These are phyloP conservation scores for Acrodontium crateriforme DNA, from an alignment of 2,329 filamentous ascomycete genomes.

Conservation along the genomic window DNA sequence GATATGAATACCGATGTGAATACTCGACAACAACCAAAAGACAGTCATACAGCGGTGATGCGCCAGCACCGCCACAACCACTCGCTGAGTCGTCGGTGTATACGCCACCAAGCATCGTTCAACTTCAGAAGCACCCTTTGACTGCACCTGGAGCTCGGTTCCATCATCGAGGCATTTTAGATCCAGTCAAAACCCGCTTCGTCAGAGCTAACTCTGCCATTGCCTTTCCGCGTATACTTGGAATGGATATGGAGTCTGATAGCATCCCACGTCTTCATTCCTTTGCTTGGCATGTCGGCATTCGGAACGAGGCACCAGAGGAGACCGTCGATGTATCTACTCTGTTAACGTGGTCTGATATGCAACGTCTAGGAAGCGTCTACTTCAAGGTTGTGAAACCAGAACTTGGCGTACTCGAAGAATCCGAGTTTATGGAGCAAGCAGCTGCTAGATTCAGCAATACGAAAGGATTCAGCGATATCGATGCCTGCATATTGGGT, in stretches of 20 bases:
- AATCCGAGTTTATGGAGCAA: constrained; percentile 19
- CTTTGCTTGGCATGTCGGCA: constrained; percentile 40
- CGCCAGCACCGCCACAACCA: constrained; percentile 13
- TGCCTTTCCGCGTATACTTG: constrained; percentile 41
- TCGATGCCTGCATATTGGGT: constrained; percentile 39
- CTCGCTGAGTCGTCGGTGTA: constrained; percentile 9
- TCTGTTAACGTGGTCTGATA: constrained; percentile 17
- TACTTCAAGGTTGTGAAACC: constrained; percentile 42
- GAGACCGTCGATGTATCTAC: constrained; percentile 13
- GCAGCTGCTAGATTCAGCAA: constrained; percentile 15
- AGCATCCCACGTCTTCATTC: constrained; percentile 40
- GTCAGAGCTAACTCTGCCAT: constrained; percentile 30
- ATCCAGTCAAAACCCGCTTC: constrained; percentile 22
- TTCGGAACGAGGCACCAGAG: constrained; percentile 16
- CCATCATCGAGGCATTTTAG: constrained; percentile 22
- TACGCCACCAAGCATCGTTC: constrained; percentile 17
- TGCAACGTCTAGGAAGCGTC: constrained; percentile 20
- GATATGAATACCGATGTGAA: constrained; percentile 23
- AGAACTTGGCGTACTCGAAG: constrained; percentile 37
- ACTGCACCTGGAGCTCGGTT: constrained; percentile 22
- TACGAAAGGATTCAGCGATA: constrained; percentile 17
- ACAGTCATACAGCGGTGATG: constrained; percentile 9
- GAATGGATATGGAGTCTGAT: constrained; percentile 39
- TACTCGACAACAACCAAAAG: constrained; percentile 19
- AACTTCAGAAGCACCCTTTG: constrained; percentile 20